Conservation (phyloP, 306 rosid genomes). For the Fragaria nilgerrensis region DNA sequence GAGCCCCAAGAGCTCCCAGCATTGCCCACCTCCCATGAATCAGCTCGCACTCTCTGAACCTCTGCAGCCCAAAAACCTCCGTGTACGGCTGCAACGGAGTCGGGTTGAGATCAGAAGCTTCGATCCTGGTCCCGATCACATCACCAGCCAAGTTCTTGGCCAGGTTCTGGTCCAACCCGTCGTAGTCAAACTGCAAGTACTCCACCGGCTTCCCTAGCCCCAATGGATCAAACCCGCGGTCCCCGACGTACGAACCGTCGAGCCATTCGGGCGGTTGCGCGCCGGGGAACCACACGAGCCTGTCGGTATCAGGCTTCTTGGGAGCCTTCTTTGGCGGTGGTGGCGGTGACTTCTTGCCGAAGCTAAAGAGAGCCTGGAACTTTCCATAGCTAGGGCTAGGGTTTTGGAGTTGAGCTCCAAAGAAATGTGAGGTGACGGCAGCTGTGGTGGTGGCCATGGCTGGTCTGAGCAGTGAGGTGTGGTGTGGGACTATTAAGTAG, state of each 20-base stretch:
- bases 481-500: slow-evolving; percentile 16
- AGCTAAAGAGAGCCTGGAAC: slow-evolving; percentile 36
- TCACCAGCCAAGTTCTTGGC: slow-evolving; percentile 71
- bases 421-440: slow-evolving; percentile 53
- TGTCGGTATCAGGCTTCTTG: slow-evolving; percentile 19
- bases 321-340: slow-evolving; percentile 22
- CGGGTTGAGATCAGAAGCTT: slow-evolving; percentile 44
- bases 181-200: slow-evolving; percentile 68
- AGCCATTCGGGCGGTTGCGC: slow-evolving; percentile 72
- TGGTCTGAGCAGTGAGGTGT: neutral
- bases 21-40: slow-evolving; percentile 90
- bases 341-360: slow-evolving; percentile 34
- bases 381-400: slow-evolving; percentile 21
- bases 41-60: slow-evolving; percentile 76
- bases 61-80: slow-evolving; percentile 76
- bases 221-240: slow-evolving; percentile 71
- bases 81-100: slow-evolving; percentile 79
- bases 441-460: slow-evolving; percentile 45
- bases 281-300: slow-evolving; percentile 64
- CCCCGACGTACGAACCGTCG: slow-evolving; percentile 59
- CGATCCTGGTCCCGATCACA: slow-evolving; percentile 53
- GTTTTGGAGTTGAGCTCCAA: slow-evolving; percentile 41
- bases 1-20: slow-evolving; percentile 77
- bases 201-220: slow-evolving; percentile 65
- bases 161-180: slow-evolving; percentile 76